Evolutionary conservation across 208 protist species (phyloP).

Genomic region (Trypanosoma theileri): DNA sequence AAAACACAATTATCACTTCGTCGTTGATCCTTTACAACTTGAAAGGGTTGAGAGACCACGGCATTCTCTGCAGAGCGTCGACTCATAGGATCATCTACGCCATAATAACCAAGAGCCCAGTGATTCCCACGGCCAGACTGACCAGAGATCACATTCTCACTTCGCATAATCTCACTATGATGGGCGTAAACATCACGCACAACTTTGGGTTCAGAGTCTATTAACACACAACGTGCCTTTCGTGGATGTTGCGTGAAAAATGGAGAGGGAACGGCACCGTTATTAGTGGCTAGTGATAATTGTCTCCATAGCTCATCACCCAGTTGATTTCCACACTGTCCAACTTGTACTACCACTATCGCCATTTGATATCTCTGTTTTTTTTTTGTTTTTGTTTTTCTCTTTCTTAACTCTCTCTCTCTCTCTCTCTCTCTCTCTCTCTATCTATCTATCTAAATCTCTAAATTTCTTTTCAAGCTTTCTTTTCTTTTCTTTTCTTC

Average conservation of each 20-base stretch:
- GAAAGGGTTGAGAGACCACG: conserved; percentile 44
- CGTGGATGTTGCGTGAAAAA: conserved; percentile 58
- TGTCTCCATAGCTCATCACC: conserved; percentile 82
- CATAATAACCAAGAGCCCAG: conserved; percentile 87
- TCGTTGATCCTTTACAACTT: conserved; percentile 69
- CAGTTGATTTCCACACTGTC: conserved; percentile 90
- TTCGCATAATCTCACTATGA: conserved; percentile 51
- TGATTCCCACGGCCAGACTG: conserved; percentile 87
- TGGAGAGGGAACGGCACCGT: conserved; percentile 29
- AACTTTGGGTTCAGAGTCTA: conserved; percentile 90
- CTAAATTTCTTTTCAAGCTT: neutral
- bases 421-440: neutral
- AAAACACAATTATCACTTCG: conserved; percentile 56
- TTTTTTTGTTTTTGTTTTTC: neutral
- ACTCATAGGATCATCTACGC: conserved; percentile 46
- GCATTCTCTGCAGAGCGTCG: conserved; percentile 43
- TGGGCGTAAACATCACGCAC: conserved; percentile 57
- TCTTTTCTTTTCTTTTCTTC: neutral
- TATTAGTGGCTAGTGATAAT: conserved; percentile 30
- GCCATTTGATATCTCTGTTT: conserved; percentile 42
- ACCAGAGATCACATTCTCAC: conserved; percentile 71
- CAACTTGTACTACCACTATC: conserved; percentile 75
- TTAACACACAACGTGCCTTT: conserved; percentile 78
- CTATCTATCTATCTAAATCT: neutral
- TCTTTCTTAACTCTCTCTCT: neutral